phyloP scores from a whole-genome alignment of 1,284 basidiomycete genomes.

The Apiotrichum laibachii region DNA sequence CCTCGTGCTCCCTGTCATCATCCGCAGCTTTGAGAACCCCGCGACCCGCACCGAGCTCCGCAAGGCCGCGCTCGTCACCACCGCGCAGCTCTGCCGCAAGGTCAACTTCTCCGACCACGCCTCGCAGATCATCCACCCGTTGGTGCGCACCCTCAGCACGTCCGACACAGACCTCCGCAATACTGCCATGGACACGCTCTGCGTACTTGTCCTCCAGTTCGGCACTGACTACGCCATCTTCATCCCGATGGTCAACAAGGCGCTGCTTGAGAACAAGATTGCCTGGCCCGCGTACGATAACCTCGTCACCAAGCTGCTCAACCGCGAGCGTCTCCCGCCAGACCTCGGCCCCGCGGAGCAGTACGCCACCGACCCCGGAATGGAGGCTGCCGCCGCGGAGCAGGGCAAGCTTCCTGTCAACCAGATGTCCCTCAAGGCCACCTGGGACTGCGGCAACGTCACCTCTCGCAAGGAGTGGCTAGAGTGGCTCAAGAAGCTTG shows the following conservation, averaged over 20 bases:
- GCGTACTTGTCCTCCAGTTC: conserved; percentile 86
- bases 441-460: conserved; percentile 87
- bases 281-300: conserved; percentile 84
- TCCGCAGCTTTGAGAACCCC: conserved; percentile 82
- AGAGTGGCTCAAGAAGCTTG: conserved; percentile 91
- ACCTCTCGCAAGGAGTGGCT: conserved; percentile 86
- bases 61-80: conserved; percentile 85
- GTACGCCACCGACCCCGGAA: conserved; percentile 37
- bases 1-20: conserved; percentile 91
- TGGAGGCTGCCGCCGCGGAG: conserved; percentile 56
- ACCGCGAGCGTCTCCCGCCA: conserved; percentile 83
- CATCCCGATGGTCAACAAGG: conserved; percentile 93
- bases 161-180: conserved; percentile 74
- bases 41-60: conserved; percentile 74
- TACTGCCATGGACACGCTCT: conserved; percentile 90
- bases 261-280: conserved; percentile 73
- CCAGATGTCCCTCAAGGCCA: conserved; percentile 94
- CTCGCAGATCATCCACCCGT: conserved; percentile 92
- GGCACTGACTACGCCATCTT: conserved; percentile 97
- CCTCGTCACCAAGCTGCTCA: conserved; percentile 82
- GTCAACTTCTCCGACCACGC: conserved; percentile 99
- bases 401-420: conserved; percentile 90
- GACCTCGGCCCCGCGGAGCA: conserved; percentile 55
- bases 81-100: conserved; percentile 84
- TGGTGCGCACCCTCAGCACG: conserved; percentile 81